These are phyloP conservation scores for Trichoderma afroharzianum DNA, from an alignment of 2,329 filamentous ascomycete species.

Conservation along the genomic window DNA sequence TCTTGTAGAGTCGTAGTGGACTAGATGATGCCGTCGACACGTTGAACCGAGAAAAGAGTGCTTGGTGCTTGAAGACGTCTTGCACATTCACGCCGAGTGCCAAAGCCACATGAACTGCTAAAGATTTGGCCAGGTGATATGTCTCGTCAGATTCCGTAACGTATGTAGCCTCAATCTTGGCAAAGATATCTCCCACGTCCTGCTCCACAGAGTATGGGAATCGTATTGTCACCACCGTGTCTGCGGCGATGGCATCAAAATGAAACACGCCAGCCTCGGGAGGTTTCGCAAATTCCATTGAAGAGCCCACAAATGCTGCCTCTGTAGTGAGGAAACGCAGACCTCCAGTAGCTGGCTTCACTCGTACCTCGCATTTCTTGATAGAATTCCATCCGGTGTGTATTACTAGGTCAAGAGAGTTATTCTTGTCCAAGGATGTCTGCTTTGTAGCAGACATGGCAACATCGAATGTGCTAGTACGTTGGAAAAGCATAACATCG, in stretches of 20 bases:
- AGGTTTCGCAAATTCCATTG: constrained; percentile 44
- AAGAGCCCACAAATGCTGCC: constrained; percentile 45
- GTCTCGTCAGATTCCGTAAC: constrained; percentile 58
- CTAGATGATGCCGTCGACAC: constrained; percentile 75
- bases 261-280: constrained; percentile 52
- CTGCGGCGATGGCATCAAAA: constrained; percentile 44
- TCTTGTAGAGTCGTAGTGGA: constrained; percentile 70
- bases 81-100: constrained; percentile 94
- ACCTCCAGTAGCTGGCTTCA: constrained; percentile 63
- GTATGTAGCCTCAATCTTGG: constrained; percentile 75
- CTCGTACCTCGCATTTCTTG: constrained; percentile 54
- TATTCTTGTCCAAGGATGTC: constrained; percentile 76
- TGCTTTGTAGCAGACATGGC: constrained; percentile 62
- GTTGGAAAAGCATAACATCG: constrained; percentile 70
- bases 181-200: constrained; percentile 64
- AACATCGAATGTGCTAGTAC: constrained; percentile 64
- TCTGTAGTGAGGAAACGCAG: constrained; percentile 61
- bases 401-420: constrained; percentile 71
- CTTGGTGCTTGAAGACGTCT: constrained; percentile 82
- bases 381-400: constrained; percentile 71
- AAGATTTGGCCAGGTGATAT: constrained; percentile 40
- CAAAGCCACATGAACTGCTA: constrained; percentile 68
- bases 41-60: constrained; percentile 85
- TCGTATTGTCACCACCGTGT: constrained; percentile 53
- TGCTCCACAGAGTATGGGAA: constrained; percentile 84